These are phyloP conservation scores for Leccinum pellstonianum DNA, from an alignment of 768 basidiomycete species.

Conservation along the genomic window DNA sequence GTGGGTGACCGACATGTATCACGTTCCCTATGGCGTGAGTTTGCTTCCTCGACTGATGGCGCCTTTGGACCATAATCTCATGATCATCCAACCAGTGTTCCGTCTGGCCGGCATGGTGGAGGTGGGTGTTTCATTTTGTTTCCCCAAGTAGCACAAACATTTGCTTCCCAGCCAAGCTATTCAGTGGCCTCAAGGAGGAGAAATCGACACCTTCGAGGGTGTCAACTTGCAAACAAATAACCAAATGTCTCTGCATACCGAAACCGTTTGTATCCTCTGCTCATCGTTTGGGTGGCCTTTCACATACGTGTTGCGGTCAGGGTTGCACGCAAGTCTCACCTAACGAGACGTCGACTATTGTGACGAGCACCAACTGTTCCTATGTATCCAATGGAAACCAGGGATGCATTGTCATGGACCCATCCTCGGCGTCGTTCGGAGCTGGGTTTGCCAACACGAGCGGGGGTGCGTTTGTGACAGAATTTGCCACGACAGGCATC, in stretches of 20 bases:
- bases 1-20: conserved; percentile 63
- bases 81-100: conserved; percentile 48
- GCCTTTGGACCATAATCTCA: conserved; percentile 2
- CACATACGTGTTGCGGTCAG: conserved; percentile 16
- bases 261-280: conserved; percentile 36
- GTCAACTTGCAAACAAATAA: conserved; percentile 66
- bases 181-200: conserved; percentile 62
- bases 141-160: not conserved
- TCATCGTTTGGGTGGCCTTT: not conserved
- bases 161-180: conserved; percentile 42
- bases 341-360: conserved; percentile 48
- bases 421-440: conserved; percentile 58
- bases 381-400: conserved; percentile 53
- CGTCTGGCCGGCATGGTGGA: conserved; percentile 68
- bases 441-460: conserved; percentile 60
- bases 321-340: conserved; percentile 55
- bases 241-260: conserved; percentile 76
- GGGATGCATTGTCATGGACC: conserved; percentile 65
- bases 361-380: conserved; percentile 61
- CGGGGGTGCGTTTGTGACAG: conserved; percentile 77
- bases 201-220: conserved; percentile 82
- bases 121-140: conserved; percentile 14
- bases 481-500: conserved; percentile 63
- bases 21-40: conserved; percentile 63
- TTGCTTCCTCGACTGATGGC: not conserved